Base-by-base conservation (phyloP, 805 yeast genomes). In the Saturnispora galanensis region DNA sequence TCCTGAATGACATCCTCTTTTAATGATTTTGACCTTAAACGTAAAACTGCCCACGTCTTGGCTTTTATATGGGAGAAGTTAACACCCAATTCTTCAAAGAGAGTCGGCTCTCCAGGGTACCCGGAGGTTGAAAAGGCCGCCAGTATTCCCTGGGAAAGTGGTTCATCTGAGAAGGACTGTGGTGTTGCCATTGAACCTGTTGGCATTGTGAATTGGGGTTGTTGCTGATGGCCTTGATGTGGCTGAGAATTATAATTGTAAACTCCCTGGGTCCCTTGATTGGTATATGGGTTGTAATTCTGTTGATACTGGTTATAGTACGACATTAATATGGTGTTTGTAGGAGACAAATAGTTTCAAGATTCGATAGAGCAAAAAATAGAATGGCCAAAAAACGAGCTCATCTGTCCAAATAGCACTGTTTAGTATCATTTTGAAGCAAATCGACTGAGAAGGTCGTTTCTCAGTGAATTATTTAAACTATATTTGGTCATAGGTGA, bases 71-170 rank as follows among this genome's bases (percentile, higher is more conserved):
- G 97, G 35, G 72, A 73, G 56, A 93, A 93, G 62, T 93, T 89
- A 58, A 93, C 85, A 2, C 97, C 98, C 21, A 93, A 64, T 59
- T 93, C 98, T 59, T 93, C 95, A 42, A 93, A 67, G 38, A 93
- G 68, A 2, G 97, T 88, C 0, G 95, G 89, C 62, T 93, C 98
- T n/a, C 88, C 90, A 0, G 96, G 80, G 58, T 93, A 93, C 0
- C 98, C 98, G 1, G 83, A 71, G 0, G 96, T 84, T 2, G 96
- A 85, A 56, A 93, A 81, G 0, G 97, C 98, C 4, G 96, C 95
- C 5, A 94, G 62, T 39, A 88, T 58, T 1, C 98, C 98, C 0
- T 77, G 41, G 12, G 50, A 30, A 8, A 50, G 38, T 31, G 50
- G 45, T 13, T 43, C 33, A 29, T 40, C 42, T 17, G 17, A 32